phyloP scores from a whole-genome alignment of 768 basidiomycete genomes.

The Termitomyces sp. region DNA sequence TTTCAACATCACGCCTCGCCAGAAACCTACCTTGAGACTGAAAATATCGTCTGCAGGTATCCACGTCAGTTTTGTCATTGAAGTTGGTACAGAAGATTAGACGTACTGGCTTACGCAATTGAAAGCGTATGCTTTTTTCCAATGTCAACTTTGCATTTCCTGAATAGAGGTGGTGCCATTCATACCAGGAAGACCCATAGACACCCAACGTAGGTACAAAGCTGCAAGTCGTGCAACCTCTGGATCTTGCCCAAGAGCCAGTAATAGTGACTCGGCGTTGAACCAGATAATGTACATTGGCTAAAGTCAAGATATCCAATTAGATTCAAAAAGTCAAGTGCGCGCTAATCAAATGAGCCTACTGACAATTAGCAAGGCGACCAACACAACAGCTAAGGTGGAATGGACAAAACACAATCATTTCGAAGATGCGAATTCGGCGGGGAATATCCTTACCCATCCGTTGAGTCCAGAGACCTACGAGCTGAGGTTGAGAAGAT shows the following conservation, averaged over 20 bases:
- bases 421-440: not conserved
- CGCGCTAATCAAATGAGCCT: slow-evolving; percentile 6
- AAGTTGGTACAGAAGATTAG: not conserved
- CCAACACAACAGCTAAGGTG: slow-evolving; percentile 54
- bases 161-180: slow-evolving; percentile 1
- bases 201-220: slow-evolving; percentile 70
- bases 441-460: slow-evolving; percentile 52
- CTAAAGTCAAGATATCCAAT: slow-evolving; percentile 14
- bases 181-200: slow-evolving; percentile 69
- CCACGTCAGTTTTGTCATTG: not conserved
- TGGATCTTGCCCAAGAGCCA: slow-evolving; percentile 73
- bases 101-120: slow-evolving; percentile 42
- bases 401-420: not conserved
- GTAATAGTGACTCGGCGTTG: slow-evolving; percentile 73
- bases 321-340: slow-evolving; percentile 16
- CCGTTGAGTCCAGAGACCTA: slow-evolving; percentile 88
- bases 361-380: slow-evolving; percentile 52
- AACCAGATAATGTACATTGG: slow-evolving; percentile 71
- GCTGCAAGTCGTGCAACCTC: slow-evolving; percentile 77
- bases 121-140: slow-evolving; percentile 39
- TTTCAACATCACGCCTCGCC: not conserved
- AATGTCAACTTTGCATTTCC: not conserved
- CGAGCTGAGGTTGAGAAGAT: slow-evolving; percentile 71
- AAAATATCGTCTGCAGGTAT: slow-evolving; percentile 52
- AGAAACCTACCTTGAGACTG: slow-evolving; percentile 67